Evolutionary conservation across 78 protist species (phyloP), one percentile per base, ranked within the genome.

Genomic region (Abeoforma whisleri): DNA sequence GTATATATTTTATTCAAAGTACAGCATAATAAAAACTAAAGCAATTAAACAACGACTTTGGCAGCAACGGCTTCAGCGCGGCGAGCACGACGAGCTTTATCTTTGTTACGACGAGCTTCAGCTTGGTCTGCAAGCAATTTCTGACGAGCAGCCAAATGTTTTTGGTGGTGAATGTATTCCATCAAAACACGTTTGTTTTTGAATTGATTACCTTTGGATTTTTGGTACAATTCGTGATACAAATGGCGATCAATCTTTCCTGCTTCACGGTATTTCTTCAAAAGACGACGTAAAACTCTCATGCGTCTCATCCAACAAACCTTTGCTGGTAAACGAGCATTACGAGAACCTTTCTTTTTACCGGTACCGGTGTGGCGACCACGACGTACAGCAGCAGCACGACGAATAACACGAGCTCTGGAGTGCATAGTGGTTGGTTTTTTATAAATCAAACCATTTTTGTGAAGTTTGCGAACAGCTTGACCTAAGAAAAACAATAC

Each of bases 181-280:
- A 97, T 90, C 39, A 98, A 91, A 36, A 91, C 96, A 40, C 98
- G 93, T 94, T 96, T 96, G 98, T 96, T 97, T 95, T 94, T 95
- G 99, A 97, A 98, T 70, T 84, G 95, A 95, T 97, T 97, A 91
- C 99, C 99, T 95, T 97, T 97, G 85, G 88, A 40, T 90, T 94
- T 92, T 85, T 94, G 70, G 94, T 98, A 97, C 68, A 97, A 91
- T 37, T 87, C 91, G 93, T 94, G 98, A 96, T 98, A 96, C 82
- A 88, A 87, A 91, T 94, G 94, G 82, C 84, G 89, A 92, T 96
- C 98, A 90, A 97, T 94, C 94, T 98, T 98, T n/a, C 80, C 90
- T 90, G 88, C 76, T 81, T 90, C 98, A 73, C 99, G 94, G 97
- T 97, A 98, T 92, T 96, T 93, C 80, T 69, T 74, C 81, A 98